Conservation (phyloP, 176 grass and related monocot genomes). For the Aegilops speltoides region DNA sequence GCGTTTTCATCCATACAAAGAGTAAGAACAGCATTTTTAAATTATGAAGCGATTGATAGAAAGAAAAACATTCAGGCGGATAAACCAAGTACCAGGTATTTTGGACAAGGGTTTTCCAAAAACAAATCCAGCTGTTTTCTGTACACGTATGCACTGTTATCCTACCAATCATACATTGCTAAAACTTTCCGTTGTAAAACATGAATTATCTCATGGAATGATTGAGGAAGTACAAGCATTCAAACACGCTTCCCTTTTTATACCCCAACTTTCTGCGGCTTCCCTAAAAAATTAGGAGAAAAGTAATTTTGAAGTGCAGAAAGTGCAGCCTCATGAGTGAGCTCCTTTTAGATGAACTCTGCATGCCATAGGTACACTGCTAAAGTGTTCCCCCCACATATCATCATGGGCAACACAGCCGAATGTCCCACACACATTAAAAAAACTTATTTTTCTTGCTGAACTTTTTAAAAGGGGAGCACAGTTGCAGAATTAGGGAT, state of each 20-base stretch:
- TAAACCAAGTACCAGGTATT: conserved; percentile 5
- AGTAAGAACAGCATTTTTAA: not conserved
- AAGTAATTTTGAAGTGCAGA: conserved; percentile 28
- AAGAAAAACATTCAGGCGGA: not conserved
- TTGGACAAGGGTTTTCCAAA: not conserved
- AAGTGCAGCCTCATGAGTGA: conserved; percentile 33
- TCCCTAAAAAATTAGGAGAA: conserved; percentile 34
- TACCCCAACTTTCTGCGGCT: conserved; percentile 29
- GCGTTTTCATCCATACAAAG: not conserved
- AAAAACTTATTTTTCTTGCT: not conserved
- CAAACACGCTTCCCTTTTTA: conserved; percentile 41
- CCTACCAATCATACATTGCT: not conserved
- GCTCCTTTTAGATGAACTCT: conserved; percentile 38
- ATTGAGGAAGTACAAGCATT: conserved; percentile 37
- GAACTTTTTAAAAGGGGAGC: not conserved
- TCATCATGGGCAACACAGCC: conserved; percentile 46
- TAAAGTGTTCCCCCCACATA: conserved; percentile 31
- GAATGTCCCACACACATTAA: conserved; percentile 1
- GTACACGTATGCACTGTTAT: not conserved
- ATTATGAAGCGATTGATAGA: not conserved
- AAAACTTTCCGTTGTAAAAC: conserved; percentile 13
- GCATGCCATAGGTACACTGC: conserved; percentile 29
- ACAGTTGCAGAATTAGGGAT: not conserved
- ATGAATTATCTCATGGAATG: conserved; percentile 16
- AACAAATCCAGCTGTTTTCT: not conserved